A percentile compares a stretch with the other conserved stretches of the same genome.
Evolutionary conservation across 768 basidiomycete genomes (phyloP).

Genomic region (Suillus cothurnatus): DNA sequence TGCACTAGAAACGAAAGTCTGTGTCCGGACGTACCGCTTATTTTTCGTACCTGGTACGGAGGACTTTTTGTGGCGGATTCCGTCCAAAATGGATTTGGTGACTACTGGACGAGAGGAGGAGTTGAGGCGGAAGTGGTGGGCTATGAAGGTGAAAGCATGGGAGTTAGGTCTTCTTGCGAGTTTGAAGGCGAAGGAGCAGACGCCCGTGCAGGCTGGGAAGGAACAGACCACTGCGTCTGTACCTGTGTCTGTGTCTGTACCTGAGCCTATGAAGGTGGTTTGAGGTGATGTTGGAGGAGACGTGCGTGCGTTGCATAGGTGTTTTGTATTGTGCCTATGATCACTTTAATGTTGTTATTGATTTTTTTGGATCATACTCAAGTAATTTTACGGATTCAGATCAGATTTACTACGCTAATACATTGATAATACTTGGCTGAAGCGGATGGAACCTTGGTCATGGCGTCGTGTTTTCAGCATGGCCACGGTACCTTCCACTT

Average conservation of each 20-base stretch:
- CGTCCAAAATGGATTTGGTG: slow-evolving; percentile 43
- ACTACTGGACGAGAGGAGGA: slow-evolving; percentile 19
- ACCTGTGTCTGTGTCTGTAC: background rate
- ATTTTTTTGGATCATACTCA: background rate
- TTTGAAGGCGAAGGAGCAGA: background rate
- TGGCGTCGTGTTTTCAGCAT: too few species aligned
- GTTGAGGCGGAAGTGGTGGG: slow-evolving; percentile 25
- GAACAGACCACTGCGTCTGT: slow-evolving; percentile 1
- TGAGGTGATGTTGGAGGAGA: background rate
- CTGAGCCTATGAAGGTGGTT: background rate
- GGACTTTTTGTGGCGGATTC: slow-evolving; percentile 58
- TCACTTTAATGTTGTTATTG: background rate
- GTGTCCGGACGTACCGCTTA: slow-evolving; percentile 77
- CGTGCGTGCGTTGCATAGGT: background rate
- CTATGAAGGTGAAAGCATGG: slow-evolving; percentile 18
- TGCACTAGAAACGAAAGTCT: slow-evolving; percentile 81
- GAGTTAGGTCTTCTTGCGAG: background rate
- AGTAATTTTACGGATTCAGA: background rate
- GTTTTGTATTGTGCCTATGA: background rate
- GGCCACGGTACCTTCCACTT: too few species aligned
- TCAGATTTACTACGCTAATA: background rate
- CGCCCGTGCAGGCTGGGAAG: background rate
- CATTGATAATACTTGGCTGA: too few species aligned
- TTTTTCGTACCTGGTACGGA: slow-evolving; percentile 78
- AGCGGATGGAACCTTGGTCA: too few species aligned